Evolutionary conservation across 768 basidiomycete genomes (phyloP).

Genomic region (Scleroderma bovista): DNA sequence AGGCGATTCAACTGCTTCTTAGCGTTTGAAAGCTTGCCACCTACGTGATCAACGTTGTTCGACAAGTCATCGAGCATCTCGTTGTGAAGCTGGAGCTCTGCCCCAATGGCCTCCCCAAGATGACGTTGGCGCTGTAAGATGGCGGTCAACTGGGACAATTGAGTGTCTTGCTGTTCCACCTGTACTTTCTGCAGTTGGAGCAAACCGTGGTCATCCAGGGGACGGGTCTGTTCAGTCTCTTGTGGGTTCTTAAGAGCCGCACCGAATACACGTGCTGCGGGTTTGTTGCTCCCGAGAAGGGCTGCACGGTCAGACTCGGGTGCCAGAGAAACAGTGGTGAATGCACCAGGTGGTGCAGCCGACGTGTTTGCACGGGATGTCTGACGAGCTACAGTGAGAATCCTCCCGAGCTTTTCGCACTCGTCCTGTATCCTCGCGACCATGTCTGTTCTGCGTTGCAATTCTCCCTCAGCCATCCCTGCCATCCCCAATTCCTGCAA

Average conservation of each 20-base stretch:
- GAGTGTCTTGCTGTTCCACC: conserved; percentile 78
- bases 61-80: conserved; percentile 80
- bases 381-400: conserved; percentile 73
- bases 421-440: conserved; percentile 85
- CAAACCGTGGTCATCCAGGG: conserved; percentile 79
- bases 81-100: conserved; percentile 78
- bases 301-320: conserved; percentile 60
- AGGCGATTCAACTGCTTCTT: conserved; percentile 81
- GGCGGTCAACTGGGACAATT: conserved; percentile 73
- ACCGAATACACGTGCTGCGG: conserved; percentile 78
- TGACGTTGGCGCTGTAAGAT: conserved; percentile 82
- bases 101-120: conserved; percentile 79
- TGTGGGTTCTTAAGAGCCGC: conserved; percentile 45
- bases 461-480: conserved; percentile 89
- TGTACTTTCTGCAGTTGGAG: conserved; percentile 74
- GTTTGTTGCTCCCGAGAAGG: conserved; percentile 49
- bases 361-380: conserved; percentile 34
- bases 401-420: conserved; percentile 80
- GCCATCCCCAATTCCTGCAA: conserved; percentile 57
- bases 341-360: conserved; percentile 21
- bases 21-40: conserved; percentile 70
- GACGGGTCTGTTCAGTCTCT: conserved; percentile 84
- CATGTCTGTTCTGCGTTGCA: conserved; percentile 85
- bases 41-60: conserved; percentile 70
- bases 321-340: conserved; percentile 28